These are phyloP conservation scores for Fusarium sp. DNA, from an alignment of 2,329 filamentous ascomycete genomes.

Conservation along the genomic window DNA sequence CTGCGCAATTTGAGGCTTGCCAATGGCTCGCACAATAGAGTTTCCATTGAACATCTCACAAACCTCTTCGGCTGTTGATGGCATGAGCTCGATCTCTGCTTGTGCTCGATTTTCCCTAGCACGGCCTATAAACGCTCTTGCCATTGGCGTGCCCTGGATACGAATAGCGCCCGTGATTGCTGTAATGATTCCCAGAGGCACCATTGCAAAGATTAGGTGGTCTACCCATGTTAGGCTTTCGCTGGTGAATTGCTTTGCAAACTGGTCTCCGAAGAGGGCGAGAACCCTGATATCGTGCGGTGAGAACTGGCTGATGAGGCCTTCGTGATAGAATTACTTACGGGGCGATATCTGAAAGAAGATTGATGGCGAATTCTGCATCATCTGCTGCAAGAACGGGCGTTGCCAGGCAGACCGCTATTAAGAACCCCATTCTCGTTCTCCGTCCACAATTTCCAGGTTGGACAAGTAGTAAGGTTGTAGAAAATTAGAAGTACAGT, in stretches of 20 bases:
- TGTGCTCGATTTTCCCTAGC: neutral
- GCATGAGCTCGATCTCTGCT: neutral
- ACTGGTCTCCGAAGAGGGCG: neutral
- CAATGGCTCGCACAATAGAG: neutral
- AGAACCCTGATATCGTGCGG: too few species aligned
- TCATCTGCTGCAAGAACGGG: too few species aligned
- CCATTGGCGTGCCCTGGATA: accelerated
- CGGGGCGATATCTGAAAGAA: too few species aligned
- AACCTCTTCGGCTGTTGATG: neutral
- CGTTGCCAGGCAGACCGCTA: too few species aligned
- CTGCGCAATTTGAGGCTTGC: neutral
- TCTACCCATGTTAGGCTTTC: neutral
- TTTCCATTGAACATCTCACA: neutral
- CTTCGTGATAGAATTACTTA: too few species aligned
- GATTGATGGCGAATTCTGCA: too few species aligned
- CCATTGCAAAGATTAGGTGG: neutral
- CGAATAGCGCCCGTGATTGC: neutral
- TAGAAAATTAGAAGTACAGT: too few species aligned
- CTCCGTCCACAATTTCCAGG: too few species aligned
- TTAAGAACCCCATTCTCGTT: too few species aligned
- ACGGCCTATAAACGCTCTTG: neutral
- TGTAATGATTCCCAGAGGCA: neutral
- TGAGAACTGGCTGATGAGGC: too few species aligned
- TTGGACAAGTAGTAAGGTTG: too few species aligned
- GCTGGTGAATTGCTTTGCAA: neutral